Evolutionary conservation across 805 yeast genomes (phyloP).

Genomic region (Wickerhamiella sorbophila): DNA sequence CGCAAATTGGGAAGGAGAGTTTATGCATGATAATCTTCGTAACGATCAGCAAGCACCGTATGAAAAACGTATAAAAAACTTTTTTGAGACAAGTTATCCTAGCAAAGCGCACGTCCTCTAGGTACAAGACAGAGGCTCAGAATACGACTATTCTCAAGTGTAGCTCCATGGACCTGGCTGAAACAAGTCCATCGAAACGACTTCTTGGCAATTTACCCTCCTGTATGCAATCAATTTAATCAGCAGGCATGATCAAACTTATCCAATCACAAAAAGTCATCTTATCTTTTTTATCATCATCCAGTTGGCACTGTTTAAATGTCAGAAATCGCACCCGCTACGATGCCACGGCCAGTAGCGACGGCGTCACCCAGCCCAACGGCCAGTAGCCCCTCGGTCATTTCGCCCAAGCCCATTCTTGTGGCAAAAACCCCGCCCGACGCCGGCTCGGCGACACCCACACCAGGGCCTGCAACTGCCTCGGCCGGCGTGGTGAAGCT

Average conservation of each 20-base stretch:
- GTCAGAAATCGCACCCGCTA: neutral
- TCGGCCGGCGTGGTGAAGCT: conserved; percentile 14
- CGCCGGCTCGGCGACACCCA: neutral
- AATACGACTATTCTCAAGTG: too few relatives aligned
- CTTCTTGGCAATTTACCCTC: neutral
- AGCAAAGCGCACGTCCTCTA: too few relatives aligned
- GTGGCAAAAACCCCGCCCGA: conserved; percentile 3
- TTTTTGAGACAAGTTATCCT: too few relatives aligned
- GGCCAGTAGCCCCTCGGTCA: neutral
- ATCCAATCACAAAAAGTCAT: conserved; percentile 3
- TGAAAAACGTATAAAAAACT: too few relatives aligned
- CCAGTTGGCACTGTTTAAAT: conserved; percentile 2
- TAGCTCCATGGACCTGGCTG: too few relatives aligned
- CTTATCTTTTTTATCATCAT: conserved; percentile 17
- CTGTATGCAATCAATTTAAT: neutral
- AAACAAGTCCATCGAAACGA: too few relatives aligned
- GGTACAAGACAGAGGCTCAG: too few relatives aligned
- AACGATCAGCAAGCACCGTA: too few relatives aligned
- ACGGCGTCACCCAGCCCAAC: neutral
- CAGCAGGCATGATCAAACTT: neutral
- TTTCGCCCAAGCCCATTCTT: conserved; percentile 2
- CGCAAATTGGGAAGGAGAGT: too few relatives aligned
- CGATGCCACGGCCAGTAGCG: neutral
- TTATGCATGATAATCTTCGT: too few relatives aligned
- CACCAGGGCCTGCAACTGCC: neutral